These are phyloP conservation scores for Xylaria sp. DNA, from an alignment of 2,329 filamentous ascomycete genomes.

Conservation along the genomic window DNA sequence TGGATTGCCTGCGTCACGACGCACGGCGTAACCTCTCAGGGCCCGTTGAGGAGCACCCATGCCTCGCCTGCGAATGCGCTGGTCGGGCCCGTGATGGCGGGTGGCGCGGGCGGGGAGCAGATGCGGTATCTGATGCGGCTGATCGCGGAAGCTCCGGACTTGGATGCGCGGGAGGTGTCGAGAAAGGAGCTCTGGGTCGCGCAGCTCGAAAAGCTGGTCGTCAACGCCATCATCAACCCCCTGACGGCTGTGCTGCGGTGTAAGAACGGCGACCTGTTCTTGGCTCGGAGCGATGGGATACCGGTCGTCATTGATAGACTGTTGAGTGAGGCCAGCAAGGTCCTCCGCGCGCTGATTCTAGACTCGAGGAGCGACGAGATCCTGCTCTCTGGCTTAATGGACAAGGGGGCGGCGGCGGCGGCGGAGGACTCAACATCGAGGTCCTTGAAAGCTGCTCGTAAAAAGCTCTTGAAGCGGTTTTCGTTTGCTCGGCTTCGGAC, in stretches of 20 bases:
- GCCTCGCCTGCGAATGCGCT: slow-evolving; percentile 61
- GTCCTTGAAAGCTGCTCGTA: slow-evolving; percentile 55
- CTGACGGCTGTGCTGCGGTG: slow-evolving; percentile 82
- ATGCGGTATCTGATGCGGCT: slow-evolving; percentile 55
- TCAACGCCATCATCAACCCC: slow-evolving; percentile 85
- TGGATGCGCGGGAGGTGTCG: slow-evolving; percentile 56
- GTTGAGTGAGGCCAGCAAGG: slow-evolving; percentile 76
- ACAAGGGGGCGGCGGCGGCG: neutral
- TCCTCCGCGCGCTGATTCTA: slow-evolving; percentile 76
- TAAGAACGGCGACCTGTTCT: slow-evolving; percentile 81
- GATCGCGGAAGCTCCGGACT: slow-evolving; percentile 56
- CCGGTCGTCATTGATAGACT: slow-evolving; percentile 73
- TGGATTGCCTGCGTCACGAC: slow-evolving; percentile 76
- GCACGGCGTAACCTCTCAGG: slow-evolving; percentile 65
- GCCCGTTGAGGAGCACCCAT: slow-evolving; percentile 63
- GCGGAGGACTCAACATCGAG: slow-evolving; percentile 8
- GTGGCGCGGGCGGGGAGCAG: slow-evolving; percentile 22
- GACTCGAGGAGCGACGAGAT: slow-evolving; percentile 61
- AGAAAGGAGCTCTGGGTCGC: slow-evolving; percentile 61
- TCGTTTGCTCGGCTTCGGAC: slow-evolving; percentile 55
- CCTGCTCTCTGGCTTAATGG: slow-evolving; percentile 42
- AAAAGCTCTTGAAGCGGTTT: slow-evolving; percentile 55
- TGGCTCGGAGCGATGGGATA: slow-evolving; percentile 62
- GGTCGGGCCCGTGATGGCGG: slow-evolving; percentile 59
- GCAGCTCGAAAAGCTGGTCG: slow-evolving; percentile 88